Conservation (phyloP, 306 rosid species). For the Phaseolus lunatus region DNA sequence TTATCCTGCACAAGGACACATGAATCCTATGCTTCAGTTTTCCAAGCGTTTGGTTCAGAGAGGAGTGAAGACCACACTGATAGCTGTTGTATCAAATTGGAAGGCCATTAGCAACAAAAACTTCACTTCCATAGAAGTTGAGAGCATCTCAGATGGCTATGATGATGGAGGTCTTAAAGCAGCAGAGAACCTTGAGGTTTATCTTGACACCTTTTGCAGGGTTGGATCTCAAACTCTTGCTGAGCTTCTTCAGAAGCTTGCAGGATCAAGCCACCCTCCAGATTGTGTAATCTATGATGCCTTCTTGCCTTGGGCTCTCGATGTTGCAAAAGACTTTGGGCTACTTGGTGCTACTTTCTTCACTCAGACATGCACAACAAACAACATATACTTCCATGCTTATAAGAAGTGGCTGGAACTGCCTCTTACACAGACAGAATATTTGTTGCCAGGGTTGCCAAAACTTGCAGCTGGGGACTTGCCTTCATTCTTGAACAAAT, state of each 20-base stretch:
- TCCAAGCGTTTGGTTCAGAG: conserved; percentile 51
- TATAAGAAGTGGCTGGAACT: conserved; percentile 41
- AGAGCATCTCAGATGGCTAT: conserved; percentile 56
- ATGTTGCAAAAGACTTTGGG: conserved; percentile 52
- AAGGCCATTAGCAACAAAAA: neutral
- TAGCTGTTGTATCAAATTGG: conserved; percentile 36
- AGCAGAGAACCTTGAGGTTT: conserved; percentile 43
- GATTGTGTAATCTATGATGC: conserved; percentile 54
- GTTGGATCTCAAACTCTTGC: conserved; percentile 44
- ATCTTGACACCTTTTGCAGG: conserved; percentile 27
- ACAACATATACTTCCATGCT: conserved; percentile 43
- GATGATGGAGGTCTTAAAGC: conserved; percentile 37
- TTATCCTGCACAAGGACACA: conserved; percentile 55
- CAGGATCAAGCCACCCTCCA: neutral
- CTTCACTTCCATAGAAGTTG: conserved; percentile 33
- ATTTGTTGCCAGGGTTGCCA: conserved; percentile 45
- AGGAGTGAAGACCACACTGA: conserved; percentile 51
- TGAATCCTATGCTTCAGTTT: conserved; percentile 57
- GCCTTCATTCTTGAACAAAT: conserved; percentile 51
- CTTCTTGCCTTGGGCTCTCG: conserved; percentile 54
- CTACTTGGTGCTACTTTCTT: conserved; percentile 45
- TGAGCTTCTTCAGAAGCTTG: conserved; percentile 43
- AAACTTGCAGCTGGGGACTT: conserved; percentile 37
- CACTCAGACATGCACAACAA: conserved; percentile 52
- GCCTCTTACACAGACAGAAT: conserved; percentile 25